phyloP scores from a whole-genome alignment of 805 yeast species.

The Myxozyma mucilagina region DNA sequence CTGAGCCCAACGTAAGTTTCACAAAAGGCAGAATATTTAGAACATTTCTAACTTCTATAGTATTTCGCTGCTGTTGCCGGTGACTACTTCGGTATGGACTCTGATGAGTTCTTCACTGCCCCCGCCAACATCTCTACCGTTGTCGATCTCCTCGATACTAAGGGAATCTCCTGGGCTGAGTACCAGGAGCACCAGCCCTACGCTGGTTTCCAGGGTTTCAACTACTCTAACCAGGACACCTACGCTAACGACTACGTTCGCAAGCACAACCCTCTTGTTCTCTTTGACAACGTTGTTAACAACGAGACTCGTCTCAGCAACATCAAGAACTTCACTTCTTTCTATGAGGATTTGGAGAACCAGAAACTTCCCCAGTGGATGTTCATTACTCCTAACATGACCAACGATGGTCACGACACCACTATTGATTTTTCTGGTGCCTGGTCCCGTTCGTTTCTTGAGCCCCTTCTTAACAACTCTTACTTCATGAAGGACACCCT shows the following conservation, averaged over 20 bases:
- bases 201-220: conserved; percentile 53
- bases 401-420: conserved; percentile 55
- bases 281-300: conserved; percentile 45
- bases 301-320: conserved; percentile 44
- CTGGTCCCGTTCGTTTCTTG: conserved; percentile 50
- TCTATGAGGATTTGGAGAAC: conserved; percentile 45
- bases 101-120: conserved; percentile 48
- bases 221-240: conserved; percentile 47
- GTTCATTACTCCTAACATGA: conserved; percentile 56
- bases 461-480: conserved; percentile 47
- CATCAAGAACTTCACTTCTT: conserved; percentile 52
- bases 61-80: conserved; percentile 54
- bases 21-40: not conserved
- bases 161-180: conserved; percentile 54
- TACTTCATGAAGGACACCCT: conserved; percentile 52
- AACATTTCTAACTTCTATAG: not conserved
- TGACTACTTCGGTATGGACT: conserved; percentile 51
- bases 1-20: conserved; percentile 49
- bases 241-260: conserved; percentile 52
- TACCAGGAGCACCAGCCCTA: conserved; percentile 57
- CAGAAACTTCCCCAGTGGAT: conserved; percentile 53
- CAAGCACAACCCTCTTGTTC: conserved; percentile 53
- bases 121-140: conserved; percentile 52
- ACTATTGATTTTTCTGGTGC: conserved; percentile 49
- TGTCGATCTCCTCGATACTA: conserved; percentile 51